Conservation (phyloP, 2,329 filamentous ascomycete species). For the Bipolaris zeicola region DNA sequence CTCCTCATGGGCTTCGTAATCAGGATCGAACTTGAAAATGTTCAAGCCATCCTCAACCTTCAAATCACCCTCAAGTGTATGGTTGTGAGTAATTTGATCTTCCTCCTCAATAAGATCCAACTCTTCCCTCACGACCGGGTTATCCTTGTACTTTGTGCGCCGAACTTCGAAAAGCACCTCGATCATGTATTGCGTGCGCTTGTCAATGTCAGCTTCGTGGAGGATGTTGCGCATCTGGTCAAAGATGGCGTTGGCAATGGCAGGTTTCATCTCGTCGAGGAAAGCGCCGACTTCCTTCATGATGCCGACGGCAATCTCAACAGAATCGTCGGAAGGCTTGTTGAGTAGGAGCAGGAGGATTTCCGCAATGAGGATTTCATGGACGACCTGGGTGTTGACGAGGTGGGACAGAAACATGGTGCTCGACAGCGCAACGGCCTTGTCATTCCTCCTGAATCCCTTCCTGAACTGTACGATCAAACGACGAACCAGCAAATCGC, state of each 20-base stretch:
- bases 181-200: conserved; percentile 98
- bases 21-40: conserved; percentile 89
- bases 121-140: conserved; percentile 88
- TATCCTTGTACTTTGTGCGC: conserved; percentile 96
- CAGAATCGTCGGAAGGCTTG: conserved; percentile 95
- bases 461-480: conserved; percentile 93
- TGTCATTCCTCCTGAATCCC: conserved; percentile 94
- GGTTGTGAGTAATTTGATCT: conserved; percentile 92
- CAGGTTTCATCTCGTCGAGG: conserved; percentile 90
- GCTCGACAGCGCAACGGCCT: conserved; percentile 89
- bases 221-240: conserved; percentile 95
- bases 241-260: conserved; percentile 87
- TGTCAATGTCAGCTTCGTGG: conserved; percentile 96
- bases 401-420: conserved; percentile 95
- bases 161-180: conserved; percentile 96
- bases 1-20: conserved; percentile 90
- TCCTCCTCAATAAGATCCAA: conserved; percentile 96
- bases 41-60: conserved; percentile 86
- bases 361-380: conserved; percentile 91
- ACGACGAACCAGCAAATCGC: conserved; percentile 84
- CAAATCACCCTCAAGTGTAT: conserved; percentile 76
- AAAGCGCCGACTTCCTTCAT: conserved; percentile 93
- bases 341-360: conserved; percentile 89
- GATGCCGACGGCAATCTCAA: conserved; percentile 94
- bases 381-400: conserved; percentile 93